phyloP scores from a whole-genome alignment of 306 rosid genomes.

The Gastrolobium villosum region DNA sequence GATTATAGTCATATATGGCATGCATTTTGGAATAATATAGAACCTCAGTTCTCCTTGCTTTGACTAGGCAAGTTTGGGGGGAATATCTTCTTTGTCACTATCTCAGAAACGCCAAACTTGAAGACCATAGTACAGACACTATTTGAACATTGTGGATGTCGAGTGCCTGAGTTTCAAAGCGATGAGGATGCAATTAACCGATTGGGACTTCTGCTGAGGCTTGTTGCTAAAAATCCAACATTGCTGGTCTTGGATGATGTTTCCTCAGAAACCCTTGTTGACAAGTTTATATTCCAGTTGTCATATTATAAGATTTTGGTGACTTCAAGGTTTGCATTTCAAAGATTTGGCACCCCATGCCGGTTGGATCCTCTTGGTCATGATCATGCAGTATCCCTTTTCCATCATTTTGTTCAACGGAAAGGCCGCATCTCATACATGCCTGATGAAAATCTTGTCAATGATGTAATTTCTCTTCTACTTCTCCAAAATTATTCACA shows the following conservation, averaged over 20 bases:
- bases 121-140: slow-evolving; percentile 59
- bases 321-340: slow-evolving; percentile 69
- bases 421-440: slow-evolving; percentile 32
- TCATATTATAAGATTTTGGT: slow-evolving; percentile 70
- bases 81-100: slow-evolving; percentile 61
- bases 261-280: slow-evolving; percentile 59
- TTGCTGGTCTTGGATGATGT: slow-evolving; percentile 79
- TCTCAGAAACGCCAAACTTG: slow-evolving; percentile 60
- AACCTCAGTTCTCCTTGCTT: slow-evolving; percentile 16
- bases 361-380: slow-evolving; percentile 49
- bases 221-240: slow-evolving; percentile 39
- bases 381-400: slow-evolving; percentile 62
- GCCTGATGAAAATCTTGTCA: slow-evolving; percentile 48
- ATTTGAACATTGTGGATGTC: slow-evolving; percentile 47
- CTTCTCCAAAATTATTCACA: slow-evolving; percentile 17
- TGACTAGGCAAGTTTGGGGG: slow-evolving; percentile 56
- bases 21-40: slow-evolving; percentile 18
- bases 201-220: slow-evolving; percentile 51
- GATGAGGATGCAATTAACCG: slow-evolving; percentile 54
- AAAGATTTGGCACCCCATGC: slow-evolving; percentile 51
- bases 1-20: neutral
- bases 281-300: slow-evolving; percentile 50
- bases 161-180: slow-evolving; percentile 53
- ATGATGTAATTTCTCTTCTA: slow-evolving; percentile 53
- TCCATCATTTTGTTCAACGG: slow-evolving; percentile 55